phyloP scores from a whole-genome alignment of 305 asterid genomes.

The Rubia tinctorum region DNA sequence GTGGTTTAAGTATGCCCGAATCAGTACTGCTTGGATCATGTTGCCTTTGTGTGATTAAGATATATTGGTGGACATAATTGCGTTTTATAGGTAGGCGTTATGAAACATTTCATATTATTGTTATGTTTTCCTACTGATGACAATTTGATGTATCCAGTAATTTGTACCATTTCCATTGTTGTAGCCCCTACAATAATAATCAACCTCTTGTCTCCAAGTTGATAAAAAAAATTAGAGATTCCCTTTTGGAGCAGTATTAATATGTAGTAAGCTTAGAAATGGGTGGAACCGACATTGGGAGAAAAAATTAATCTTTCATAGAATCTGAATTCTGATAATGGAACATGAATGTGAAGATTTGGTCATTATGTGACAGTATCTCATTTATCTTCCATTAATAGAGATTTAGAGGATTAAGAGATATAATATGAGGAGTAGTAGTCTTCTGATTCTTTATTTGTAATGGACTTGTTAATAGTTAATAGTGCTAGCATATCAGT shows the following conservation, averaged over 20 bases:
- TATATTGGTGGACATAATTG: background rate
- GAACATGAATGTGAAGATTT: background rate
- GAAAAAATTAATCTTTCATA: background rate
- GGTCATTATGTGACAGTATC: background rate
- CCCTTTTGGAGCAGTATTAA: background rate
- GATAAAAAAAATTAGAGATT: background rate
- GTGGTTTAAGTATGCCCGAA: background rate
- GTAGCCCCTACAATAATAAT: background rate
- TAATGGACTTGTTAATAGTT: background rate
- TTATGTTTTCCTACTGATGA: background rate
- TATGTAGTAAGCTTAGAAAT: background rate
- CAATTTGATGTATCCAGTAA: background rate
- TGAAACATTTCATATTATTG: background rate
- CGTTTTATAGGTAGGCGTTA: background rate
- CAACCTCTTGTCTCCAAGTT: constrained; percentile 1
- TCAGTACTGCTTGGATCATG: background rate
- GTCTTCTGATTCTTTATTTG: background rate
- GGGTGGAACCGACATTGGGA: background rate
- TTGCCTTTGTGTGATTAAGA: background rate
- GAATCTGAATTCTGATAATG: background rate
- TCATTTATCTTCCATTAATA: background rate
- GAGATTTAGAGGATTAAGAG: background rate
- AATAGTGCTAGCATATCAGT: background rate
- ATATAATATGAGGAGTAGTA: background rate
- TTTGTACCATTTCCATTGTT: background rate